These are phyloP conservation scores for Vigna angularis DNA, from an alignment of 306 rosid species.

Conservation along the genomic window DNA sequence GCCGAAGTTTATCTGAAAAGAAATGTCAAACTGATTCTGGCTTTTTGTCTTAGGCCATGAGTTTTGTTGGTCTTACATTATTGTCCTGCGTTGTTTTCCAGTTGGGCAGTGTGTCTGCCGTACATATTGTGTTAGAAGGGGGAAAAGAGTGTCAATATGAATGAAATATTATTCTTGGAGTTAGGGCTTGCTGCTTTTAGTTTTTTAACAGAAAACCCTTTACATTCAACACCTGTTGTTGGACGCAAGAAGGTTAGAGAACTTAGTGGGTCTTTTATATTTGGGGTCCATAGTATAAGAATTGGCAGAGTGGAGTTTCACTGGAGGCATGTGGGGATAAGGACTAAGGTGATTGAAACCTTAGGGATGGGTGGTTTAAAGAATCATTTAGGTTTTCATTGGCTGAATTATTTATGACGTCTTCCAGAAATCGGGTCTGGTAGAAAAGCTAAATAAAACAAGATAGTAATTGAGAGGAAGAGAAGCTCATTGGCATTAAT, in stretches of 20 bases:
- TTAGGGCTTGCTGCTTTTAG: constrained; percentile 11
- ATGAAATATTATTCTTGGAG: constrained; percentile 2
- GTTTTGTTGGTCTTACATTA: constrained; percentile 6
- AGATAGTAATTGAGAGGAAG: not conserved
- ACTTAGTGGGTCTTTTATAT: not conserved
- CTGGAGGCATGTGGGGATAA: not conserved
- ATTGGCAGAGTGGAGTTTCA: constrained; percentile 1
- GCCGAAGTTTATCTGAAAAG: not conserved
- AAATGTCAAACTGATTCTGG: constrained; percentile 2
- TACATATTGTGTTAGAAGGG: not conserved
- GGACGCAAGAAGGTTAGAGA: not conserved
- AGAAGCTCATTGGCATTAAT: constrained; percentile 11
- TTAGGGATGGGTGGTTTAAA: not conserved
- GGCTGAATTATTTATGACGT: not conserved
- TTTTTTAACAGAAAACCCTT: constrained; percentile 5
- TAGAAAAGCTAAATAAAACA: not conserved
- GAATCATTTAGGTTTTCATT: not conserved
- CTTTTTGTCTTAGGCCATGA: not conserved
- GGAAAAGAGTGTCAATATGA: not conserved
- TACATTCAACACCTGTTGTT: not conserved
- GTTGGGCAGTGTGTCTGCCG: not conserved
- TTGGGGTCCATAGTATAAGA: not conserved
- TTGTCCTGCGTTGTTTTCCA: not conserved
- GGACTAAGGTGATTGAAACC: not conserved
- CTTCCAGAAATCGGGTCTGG: not conserved